Base-by-base conservation (phyloP, 1,284 basidiomycete genomes). In the Puccinia horiana region DNA sequence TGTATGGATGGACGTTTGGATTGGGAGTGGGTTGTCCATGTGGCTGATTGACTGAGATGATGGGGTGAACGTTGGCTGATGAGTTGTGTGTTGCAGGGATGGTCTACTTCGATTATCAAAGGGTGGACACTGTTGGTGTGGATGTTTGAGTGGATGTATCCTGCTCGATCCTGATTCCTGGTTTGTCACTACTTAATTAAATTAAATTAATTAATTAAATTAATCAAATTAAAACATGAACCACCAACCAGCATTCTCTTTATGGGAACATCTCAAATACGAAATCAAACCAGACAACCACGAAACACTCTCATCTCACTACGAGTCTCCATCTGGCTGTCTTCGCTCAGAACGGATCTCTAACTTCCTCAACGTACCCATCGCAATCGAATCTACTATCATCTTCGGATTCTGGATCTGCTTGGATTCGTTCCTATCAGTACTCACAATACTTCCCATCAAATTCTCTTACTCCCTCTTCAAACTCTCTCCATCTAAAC, bases 321-420 rank as follows among this genome's bases (percentile, higher is more conserved):
- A 40, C 47, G 63, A 65, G 29, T 42, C 40, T 18, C 20, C 42
- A 18, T 47, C 69, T 1, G 69, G 42, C 23, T 29, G 56, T 54
- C 11, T 95, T 84, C 95, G 95, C 87, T 95, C 95, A 93, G 97
- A 99, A 85, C 89, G 97, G n/a, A 96, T 99, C 73, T 93, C 94
- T 86, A 99, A 99, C 88, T 99, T 99, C 86, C 88, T 99, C 83
- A 92, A 91, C 81, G 94, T 99, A 58, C 97, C 97, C 0, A 86
- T 95, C 11, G 95, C 95, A 23, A 91, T 97, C 84, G 97, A 99
- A 87, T 96, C 97, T 90, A 94, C 96, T 70, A 93, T 98, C 73
- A 88, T 92, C 47, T 97, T 99, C 86, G 97, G 97, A 16, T 94
- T 94, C 84, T 89, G 97, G 49, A 91, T 99, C 61, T 99, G 97